Base-by-base conservation (phyloP, 2,329 filamentous ascomycete genomes). In the Apiospora rasikravindrae region DNA sequence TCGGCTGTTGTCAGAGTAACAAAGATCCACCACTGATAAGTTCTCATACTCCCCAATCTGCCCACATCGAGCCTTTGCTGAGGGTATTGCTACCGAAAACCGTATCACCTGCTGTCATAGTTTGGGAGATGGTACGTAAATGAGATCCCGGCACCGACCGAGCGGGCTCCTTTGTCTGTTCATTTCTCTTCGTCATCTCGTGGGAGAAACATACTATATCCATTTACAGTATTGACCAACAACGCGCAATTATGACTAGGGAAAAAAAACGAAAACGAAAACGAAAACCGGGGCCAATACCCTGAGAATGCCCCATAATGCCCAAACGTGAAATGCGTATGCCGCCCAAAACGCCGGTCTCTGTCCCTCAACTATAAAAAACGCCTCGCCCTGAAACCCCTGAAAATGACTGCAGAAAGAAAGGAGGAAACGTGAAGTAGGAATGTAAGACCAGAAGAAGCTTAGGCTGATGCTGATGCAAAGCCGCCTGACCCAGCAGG, bases 401-500 rank as follows among this genome's bases (percentile, higher is more conserved):
- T 64, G 33, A 40, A 64, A 29, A 37, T 37, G 33, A 37, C 33
- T 6, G 33, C 33, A 26, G 49, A 53, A 26, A 29, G 14, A 24
- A 22, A 5, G 16, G 19, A n/a, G 19, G 16, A n/a, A 61, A 61
- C 14, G 33, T 37, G 33, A 64, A 37, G 22, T 40, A 64, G 40
- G 33, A 40, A 64, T 40, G 40, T n/a, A 7, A n/a, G 33, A 64
- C 57, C 57, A 64, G 33, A 40, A 64, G 57, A 64, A 64, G 57
- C 57, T n/a, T 64, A 64, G 57, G 33, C 22, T 64, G 57, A 64
- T 64, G 33, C 22, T 64, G 57, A 64, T 64, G 57, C 57, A 40
- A 24, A 64, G 57, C 57, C 40, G 57, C 57, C 57, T 64, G 57
- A 64, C 57, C 57, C 57, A 64, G 57, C 57, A 64, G 57, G 57